A percentile compares a stretch with the other conserved stretches of the same genome.
phyloP scores from a whole-genome alignment of 768 basidiomycete species.

The Agrocybe praecox region DNA sequence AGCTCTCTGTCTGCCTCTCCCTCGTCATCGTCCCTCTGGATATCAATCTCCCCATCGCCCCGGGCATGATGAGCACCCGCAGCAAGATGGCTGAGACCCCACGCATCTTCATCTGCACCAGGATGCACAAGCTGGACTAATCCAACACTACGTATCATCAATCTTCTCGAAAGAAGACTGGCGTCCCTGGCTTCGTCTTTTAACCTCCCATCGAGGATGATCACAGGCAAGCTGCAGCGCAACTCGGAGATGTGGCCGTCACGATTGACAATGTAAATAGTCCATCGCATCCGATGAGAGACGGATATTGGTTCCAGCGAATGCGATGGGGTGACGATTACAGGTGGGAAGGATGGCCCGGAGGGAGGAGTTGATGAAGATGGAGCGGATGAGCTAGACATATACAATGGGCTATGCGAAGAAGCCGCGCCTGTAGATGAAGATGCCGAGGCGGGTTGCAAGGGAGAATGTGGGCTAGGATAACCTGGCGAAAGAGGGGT shows the following conservation, averaged over 20 bases:
- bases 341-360: constrained; percentile 17
- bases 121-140: constrained; percentile 29
- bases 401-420: constrained; percentile 1
- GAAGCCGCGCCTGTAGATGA: neutral
- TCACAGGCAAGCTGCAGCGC: constrained; percentile 90
- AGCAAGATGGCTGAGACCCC: constrained; percentile 1
- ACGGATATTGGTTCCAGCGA: constrained; percentile 73
- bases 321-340: constrained; percentile 67
- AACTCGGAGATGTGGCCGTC: constrained; percentile 95
- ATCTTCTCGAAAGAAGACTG: constrained; percentile 74
- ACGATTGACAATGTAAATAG: constrained; percentile 74
- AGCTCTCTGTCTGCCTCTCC: constrained; percentile 68
- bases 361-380: constrained; percentile 48
- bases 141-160: constrained; percentile 45
- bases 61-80: neutral
- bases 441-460: neutral
- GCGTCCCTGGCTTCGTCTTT: constrained; percentile 74
- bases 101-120: constrained; percentile 12
- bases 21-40: constrained; percentile 1
- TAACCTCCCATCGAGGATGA: constrained; percentile 75
- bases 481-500: neutral
- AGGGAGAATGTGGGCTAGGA: neutral
- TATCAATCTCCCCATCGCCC: neutral
- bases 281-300: constrained; percentile 82
- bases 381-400: constrained; percentile 43